Base-by-base conservation (phyloP, 2,329 filamentous ascomycete species). In the Arthroderma sp. region DNA sequence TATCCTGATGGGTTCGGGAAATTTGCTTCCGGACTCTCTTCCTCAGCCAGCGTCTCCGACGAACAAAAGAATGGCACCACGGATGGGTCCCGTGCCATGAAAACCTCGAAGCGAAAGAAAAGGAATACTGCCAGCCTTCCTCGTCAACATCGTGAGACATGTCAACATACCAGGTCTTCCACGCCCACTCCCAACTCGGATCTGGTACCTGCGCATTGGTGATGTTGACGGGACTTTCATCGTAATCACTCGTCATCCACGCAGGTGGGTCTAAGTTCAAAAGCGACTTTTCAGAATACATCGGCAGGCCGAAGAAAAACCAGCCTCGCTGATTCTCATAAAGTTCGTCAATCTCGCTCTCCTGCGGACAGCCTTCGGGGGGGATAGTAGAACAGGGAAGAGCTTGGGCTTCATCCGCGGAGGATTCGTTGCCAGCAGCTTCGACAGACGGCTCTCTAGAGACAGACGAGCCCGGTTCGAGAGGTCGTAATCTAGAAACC, bases 1-100 rank as follows among this genome's bases (percentile, higher is more conserved):
- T 40, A 10, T 32, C 22, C n/a, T 33, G 33, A 10, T 32, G 27
- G 28, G 11, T 30, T 33, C 36, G 38, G 11, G 29, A 42, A 58
- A 44, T 68, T 58, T 77, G 76, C 64, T 83, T 85, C 10, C 41
- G 33, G 43, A 83, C 73, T 31, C 91, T 74, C 61, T 85, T 83
- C 37, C 91, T 74, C 44, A 89, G 78, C 91, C 91, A 98, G 22
- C 86, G 78, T 50, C 91, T 75, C 53, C 91, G 73, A 32, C 91
- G 75, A n/a, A 95, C 91, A 58, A 89, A 98, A 1, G 86, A 94
- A 61, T 88, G 89, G 64, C 86, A 94, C 88, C 89, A 96, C 28
- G 78, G 82, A 59, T 82, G 78, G 11, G 84, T 83, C 3, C 82
- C 81, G 62, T 98, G 91, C 91, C 91, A 98, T 2, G 79, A 77